Conservation (phyloP, 2,329 filamentous ascomycete genomes). For the Calonectria pauciramosa region DNA sequence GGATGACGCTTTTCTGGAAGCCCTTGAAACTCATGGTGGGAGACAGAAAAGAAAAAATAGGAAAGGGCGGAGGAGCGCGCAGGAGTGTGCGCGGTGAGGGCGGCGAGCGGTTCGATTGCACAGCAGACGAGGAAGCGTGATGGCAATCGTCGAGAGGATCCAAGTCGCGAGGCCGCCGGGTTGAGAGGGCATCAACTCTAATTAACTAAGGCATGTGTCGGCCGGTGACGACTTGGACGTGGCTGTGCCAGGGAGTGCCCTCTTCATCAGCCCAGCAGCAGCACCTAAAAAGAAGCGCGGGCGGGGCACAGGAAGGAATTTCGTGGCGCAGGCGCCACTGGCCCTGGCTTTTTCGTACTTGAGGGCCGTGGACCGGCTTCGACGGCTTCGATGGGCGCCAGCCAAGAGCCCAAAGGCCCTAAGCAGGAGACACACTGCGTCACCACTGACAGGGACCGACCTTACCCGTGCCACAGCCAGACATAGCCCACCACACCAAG, state of each 20-base stretch:
- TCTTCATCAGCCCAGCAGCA: slow-evolving; percentile 6
- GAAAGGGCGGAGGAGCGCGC: background rate
- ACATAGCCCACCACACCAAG: slow-evolving; percentile 8
- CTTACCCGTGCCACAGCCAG: slow-evolving; percentile 10
- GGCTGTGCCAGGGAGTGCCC: slow-evolving; percentile 37
- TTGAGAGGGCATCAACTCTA: slow-evolving; percentile 44
- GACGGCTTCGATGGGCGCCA: slow-evolving; percentile 6
- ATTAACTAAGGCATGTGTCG: slow-evolving; percentile 40
- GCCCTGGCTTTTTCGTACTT: slow-evolving; percentile 16
- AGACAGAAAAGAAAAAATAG: slow-evolving; percentile 16
- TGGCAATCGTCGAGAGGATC: slow-evolving; percentile 35
- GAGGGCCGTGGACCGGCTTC: slow-evolving; percentile 15
- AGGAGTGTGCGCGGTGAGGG: slow-evolving; percentile 11
- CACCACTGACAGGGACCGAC: slow-evolving; percentile 22
- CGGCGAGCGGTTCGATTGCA: slow-evolving; percentile 21
- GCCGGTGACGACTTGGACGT: slow-evolving; percentile 51
- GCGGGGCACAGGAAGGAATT: background rate
- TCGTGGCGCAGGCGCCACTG: slow-evolving; percentile 25
- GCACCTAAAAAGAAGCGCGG: background rate
- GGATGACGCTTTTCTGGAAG: slow-evolving; percentile 88
- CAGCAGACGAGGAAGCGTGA: slow-evolving; percentile 13
- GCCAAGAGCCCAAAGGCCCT: slow-evolving; percentile 13
- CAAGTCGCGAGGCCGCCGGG: slow-evolving; percentile 45
- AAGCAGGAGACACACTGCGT: slow-evolving; percentile 19
- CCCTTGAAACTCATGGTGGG: slow-evolving; percentile 93